Percentiles rank a stretch among this genome's conserved stretches.
These are phyloP conservation scores for Setaria viridis DNA, from an alignment of 202 grass and related monocot genomes.

Conservation along the genomic window DNA sequence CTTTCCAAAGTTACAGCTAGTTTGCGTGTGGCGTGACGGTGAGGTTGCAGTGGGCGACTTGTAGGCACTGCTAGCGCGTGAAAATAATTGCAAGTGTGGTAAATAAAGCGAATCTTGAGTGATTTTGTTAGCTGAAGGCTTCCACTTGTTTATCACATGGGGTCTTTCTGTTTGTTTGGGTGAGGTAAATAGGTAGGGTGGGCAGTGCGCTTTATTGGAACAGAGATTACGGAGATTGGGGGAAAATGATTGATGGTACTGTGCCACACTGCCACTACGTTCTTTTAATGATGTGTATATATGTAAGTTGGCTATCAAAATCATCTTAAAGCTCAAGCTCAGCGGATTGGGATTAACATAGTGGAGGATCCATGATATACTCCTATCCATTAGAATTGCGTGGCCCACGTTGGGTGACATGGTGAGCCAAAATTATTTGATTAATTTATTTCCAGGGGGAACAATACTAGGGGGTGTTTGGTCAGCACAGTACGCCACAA, in stretches of 20 bases:
- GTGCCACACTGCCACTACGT: background rate
- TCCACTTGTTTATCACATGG: slow-evolving; percentile 24
- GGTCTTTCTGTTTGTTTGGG: background rate
- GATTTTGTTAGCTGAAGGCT: background rate
- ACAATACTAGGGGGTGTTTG: background rate
- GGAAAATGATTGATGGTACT: background rate
- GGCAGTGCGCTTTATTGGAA: background rate
- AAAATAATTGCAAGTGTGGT: background rate
- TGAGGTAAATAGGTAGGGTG: slow-evolving; percentile 27
- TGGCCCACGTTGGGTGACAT: background rate
- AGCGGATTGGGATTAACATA: background rate
- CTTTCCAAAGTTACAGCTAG: background rate
- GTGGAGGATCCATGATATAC: slow-evolving; percentile 1
- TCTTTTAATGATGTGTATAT: background rate
- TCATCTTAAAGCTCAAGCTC: background rate
- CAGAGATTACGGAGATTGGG: background rate
- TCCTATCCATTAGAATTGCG: background rate
- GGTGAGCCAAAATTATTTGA: background rate
- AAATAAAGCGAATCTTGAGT: background rate
- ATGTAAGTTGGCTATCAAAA: slow-evolving; percentile 14
- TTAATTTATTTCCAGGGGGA: background rate
- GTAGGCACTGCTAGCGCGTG: background rate
- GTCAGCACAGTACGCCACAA: no score
- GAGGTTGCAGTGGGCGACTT: background rate
- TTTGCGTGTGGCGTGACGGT: slow-evolving; percentile 1